These are phyloP conservation scores for Triadica sebifera DNA, from an alignment of 345 rosid genomes.

Conservation along the genomic window DNA sequence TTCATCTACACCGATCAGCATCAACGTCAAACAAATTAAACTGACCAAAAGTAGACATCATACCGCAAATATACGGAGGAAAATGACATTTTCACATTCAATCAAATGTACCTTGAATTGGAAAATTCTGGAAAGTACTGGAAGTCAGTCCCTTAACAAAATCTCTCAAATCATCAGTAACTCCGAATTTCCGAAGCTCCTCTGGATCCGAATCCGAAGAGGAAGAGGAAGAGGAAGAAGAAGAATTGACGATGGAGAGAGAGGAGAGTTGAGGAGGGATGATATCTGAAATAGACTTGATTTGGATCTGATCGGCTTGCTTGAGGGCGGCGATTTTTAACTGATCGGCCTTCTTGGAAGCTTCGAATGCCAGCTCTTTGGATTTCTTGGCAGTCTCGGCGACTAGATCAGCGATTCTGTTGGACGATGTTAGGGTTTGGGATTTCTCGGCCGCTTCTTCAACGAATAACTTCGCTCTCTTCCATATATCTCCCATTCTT, in stretches of 20 bases:
- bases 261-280: constrained; percentile 60
- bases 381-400: constrained; percentile 89
- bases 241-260: constrained; percentile 35
- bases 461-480: constrained; percentile 73
- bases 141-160: constrained; percentile 76
- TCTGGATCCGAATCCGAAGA: constrained; percentile 49
- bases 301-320: constrained; percentile 88
- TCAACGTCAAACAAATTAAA: background rate
- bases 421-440: constrained; percentile 55
- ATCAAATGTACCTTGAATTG: constrained; percentile 51
- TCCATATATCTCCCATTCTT: constrained; percentile 82
- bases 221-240: constrained; percentile 32
- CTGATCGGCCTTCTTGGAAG: constrained; percentile 77
- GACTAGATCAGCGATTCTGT: constrained; percentile 67
- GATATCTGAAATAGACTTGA: constrained; percentile 72
- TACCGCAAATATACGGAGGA: too few relatives aligned
- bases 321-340: constrained; percentile 67
- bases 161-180: constrained; percentile 79
- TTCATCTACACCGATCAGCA: constrained; percentile 42
- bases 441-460: constrained; percentile 87
- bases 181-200: constrained; percentile 61
- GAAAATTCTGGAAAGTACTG: constrained; percentile 77
- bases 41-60: too few relatives aligned
- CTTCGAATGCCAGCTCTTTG: constrained; percentile 83
- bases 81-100: background rate